These are phyloP conservation scores for Calonectria pseudoreteaudii DNA, from an alignment of 2,329 filamentous ascomycete species.

Conservation along the genomic window DNA sequence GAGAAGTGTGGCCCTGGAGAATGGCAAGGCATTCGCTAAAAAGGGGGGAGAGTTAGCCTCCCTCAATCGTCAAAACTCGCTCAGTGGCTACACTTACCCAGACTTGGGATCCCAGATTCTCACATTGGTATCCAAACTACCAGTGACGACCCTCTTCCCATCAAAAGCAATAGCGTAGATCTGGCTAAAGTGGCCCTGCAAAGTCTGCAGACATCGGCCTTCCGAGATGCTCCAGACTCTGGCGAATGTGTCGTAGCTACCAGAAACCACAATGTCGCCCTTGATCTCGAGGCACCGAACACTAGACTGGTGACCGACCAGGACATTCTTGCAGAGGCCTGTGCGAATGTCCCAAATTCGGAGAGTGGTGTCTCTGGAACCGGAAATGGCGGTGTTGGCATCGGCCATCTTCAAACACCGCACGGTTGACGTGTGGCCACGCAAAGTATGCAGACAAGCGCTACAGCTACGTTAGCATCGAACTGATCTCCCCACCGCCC, in stretches of 20 bases:
- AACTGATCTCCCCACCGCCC: neutral
- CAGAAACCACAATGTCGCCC: constrained; percentile 96
- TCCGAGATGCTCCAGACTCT: constrained; percentile 98
- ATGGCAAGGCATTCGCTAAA: constrained; percentile 83
- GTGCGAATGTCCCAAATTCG: constrained; percentile 94
- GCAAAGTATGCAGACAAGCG: constrained; percentile 81
- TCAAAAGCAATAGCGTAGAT: constrained; percentile 99
- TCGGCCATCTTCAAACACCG: constrained; percentile 98
- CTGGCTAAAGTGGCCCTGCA: constrained; percentile 96
- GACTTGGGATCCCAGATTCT: constrained; percentile 94
- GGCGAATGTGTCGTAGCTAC: constrained; percentile 96
- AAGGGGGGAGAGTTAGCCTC: constrained; percentile 44
- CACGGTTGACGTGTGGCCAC: constrained; percentile 96
- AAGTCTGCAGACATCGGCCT: constrained; percentile 88
- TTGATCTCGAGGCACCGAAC: constrained; percentile 96
- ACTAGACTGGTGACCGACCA: constrained; percentile 95
- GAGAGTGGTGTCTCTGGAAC: constrained; percentile 93
- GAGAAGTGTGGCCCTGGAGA: constrained; percentile 94
- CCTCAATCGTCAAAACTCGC: constrained; percentile 25
- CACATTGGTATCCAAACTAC: constrained; percentile 95
- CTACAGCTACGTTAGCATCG: constrained; percentile 56
- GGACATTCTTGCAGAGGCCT: constrained; percentile 88
- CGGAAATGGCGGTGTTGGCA: constrained; percentile 92
- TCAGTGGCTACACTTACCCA: constrained; percentile 68
- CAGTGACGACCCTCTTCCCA: constrained; percentile 91